Conservation (phyloP, 106 monocot genomes). For the Platanthera guangdongensis region DNA sequence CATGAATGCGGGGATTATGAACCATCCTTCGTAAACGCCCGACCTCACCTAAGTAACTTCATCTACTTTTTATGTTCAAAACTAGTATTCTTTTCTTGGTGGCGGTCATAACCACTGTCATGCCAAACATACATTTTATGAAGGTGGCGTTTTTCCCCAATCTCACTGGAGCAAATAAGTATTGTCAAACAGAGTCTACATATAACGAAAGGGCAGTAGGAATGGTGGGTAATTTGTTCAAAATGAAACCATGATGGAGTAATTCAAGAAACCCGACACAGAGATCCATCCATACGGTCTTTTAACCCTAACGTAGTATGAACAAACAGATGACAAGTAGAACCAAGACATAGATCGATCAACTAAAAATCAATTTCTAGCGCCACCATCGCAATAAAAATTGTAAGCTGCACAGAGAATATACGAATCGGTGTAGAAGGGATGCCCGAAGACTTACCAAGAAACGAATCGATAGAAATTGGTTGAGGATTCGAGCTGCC, state of each 20-base stretch:
- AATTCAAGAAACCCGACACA: not conserved
- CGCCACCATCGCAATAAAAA: not conserved
- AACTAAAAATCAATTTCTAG: not conserved
- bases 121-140: too few species aligned
- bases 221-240: too few species aligned
- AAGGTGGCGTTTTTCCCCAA: too few species aligned
- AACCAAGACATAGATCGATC: not conserved
- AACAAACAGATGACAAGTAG: not conserved
- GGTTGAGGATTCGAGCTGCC: not conserved
- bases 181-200: too few species aligned
- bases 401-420: not conserved
- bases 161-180: too few species aligned
- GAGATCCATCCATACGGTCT: not conserved
- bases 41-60: too few species aligned
- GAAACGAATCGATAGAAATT: not conserved
- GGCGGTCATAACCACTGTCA: too few species aligned
- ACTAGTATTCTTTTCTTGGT: too few species aligned
- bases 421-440: not conserved
- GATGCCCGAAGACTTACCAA: not conserved
- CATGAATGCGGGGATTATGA: too few species aligned
- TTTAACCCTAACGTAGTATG: not conserved
- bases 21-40: too few species aligned
- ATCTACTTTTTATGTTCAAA: too few species aligned
- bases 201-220: too few species aligned
- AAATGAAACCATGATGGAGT: not conserved